A percentile compares a stretch with the other conserved stretches of the same genome.
Evolutionary conservation across 2,329 filamentous ascomycete species (phyloP).

Genomic region (Davidsoniella virescens): DNA sequence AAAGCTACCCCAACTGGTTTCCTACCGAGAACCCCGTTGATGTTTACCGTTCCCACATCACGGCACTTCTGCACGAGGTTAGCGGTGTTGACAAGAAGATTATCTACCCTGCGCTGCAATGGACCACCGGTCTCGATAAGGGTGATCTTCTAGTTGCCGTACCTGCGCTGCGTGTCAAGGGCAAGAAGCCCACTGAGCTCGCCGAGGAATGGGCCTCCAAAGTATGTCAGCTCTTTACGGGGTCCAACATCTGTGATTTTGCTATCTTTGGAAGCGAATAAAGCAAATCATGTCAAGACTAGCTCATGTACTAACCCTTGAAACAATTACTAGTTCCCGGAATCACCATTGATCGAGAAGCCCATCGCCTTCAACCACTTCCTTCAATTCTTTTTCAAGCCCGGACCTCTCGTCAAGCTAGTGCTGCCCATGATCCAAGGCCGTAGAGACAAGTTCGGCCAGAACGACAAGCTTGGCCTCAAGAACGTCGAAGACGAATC

Average conservation of each 20-base stretch:
- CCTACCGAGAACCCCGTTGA: constrained; percentile 62
- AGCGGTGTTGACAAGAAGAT: constrained; percentile 54
- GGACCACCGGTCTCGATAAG: constrained; percentile 66
- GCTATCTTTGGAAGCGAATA: background rate
- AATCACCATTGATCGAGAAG: constrained; percentile 56
- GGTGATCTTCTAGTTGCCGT: constrained; percentile 67
- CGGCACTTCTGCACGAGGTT: constrained; percentile 48
- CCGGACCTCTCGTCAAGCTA: constrained; percentile 45
- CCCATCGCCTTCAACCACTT: constrained; percentile 52
- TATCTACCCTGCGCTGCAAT: constrained; percentile 61
- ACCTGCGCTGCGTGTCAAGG: constrained; percentile 64
- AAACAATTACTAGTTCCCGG: constrained; percentile 41
- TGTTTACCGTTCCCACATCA: constrained; percentile 63
- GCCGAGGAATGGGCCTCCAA: constrained; percentile 45
- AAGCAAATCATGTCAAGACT: background rate
- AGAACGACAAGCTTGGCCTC: constrained; percentile 42
- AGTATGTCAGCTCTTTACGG: constrained; percentile 22
- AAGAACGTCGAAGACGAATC: constrained; percentile 44
- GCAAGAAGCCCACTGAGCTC: constrained; percentile 46
- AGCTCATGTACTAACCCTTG: constrained; percentile 1
- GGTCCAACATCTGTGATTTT: background rate
- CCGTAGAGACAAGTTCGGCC: constrained; percentile 43
- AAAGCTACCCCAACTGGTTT: constrained; percentile 38
- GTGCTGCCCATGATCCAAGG: constrained; percentile 55
- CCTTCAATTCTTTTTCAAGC: constrained; percentile 66